These are phyloP conservation scores for Phoma herbarum DNA, from an alignment of 2,329 filamentous ascomycete species.

Conservation along the genomic window DNA sequence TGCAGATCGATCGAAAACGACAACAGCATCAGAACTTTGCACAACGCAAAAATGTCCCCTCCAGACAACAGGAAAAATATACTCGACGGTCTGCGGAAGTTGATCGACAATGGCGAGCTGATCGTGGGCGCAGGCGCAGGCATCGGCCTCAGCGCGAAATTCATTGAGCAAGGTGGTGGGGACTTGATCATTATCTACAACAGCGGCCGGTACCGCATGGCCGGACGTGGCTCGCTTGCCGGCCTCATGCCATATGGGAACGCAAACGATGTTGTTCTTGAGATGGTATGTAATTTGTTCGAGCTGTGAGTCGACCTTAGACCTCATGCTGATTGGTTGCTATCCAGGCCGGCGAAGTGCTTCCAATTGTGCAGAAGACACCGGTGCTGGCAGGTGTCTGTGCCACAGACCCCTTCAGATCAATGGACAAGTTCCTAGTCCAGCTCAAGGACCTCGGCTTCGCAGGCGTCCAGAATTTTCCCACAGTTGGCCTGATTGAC, in stretches of 20 bases:
- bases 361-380: constrained; percentile 69
- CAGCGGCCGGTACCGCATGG: constrained; percentile 76
- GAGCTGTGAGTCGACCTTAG: no score
- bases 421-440: constrained; percentile 67
- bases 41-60: constrained; percentile 60
- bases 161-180: constrained; percentile 71
- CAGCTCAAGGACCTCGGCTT: constrained; percentile 71
- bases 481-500: constrained; percentile 75
- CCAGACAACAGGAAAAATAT: constrained; percentile 66
- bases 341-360: constrained; percentile 68
- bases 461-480: constrained; percentile 76
- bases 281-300: constrained; percentile 69
- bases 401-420: constrained; percentile 73
- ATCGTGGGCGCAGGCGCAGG: constrained; percentile 75
- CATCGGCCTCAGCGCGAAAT: constrained; percentile 75
- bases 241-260: constrained; percentile 77
- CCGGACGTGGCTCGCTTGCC: constrained; percentile 72
- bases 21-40: neutral
- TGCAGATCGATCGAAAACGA: neutral
- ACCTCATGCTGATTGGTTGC: neutral
- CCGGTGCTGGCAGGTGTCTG: constrained; percentile 76
- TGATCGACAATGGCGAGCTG: constrained; percentile 64
- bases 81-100: constrained; percentile 60
- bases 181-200: constrained; percentile 79
- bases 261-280: constrained; percentile 73